Evolutionary conservation across 441 rosid species (phyloP), one percentile per base, ranked within the genome.

Genomic region (Lepidium campestre): DNA sequence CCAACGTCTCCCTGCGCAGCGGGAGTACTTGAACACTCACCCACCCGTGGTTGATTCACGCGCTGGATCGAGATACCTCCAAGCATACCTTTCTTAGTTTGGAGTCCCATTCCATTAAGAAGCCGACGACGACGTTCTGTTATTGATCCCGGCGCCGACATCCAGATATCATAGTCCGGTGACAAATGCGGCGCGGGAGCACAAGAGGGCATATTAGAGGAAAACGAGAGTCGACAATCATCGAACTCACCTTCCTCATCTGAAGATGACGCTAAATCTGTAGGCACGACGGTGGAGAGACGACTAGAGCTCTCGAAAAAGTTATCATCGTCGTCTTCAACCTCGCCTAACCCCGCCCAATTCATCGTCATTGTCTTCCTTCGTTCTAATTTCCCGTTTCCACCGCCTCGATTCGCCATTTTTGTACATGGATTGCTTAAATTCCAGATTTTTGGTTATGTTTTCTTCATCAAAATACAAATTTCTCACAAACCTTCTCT

Each of bases 141-240:
- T 1, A 93, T 82, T 25, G 98, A 86, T 6, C 93, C 90, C 2
- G 97, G 98, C 9, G 89, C 85, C 12, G 92, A 60, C 96, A 83
- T 86, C 97, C 98, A 93, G 13, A 90, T 60, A 48, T 89, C 81
- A 50, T 90, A 93, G 12, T 90, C 83, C 10, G 80, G 85, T 10
- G 80, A 68, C 65, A 77, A 77, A 10, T 77, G 63, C 14, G 80
- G 70, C 53, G 72, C 57, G 0, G 72, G 79, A 56, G 46, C 78
- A 0, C 70, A 55, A 31, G 60, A 54, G 7, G 0, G 74, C 1
- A 58, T 61, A 41, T 80, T 22, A 18, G 95, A 82, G 40, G 86
- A 68, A 48, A 85, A 89, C 5, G 97, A 90, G 71, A 81, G 22
- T 3, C 96, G 85, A 4, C 86, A 72, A 53, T 84, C 97, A 27